phyloP scores from a whole-genome alignment of 352 stramenopile species.

The Pythium aquatile region DNA sequence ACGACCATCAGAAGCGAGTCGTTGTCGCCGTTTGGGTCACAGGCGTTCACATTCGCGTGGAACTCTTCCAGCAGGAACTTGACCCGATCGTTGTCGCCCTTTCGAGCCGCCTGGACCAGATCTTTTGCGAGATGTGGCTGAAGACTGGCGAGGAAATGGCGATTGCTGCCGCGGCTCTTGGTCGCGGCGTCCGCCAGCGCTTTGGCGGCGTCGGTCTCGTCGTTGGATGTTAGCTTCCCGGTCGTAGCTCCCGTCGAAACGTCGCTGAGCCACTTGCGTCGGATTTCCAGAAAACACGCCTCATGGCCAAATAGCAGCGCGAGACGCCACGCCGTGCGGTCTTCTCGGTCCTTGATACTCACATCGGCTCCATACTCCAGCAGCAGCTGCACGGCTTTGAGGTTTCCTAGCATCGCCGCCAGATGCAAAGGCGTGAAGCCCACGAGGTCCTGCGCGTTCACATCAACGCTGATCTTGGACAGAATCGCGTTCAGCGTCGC shows the following conservation, averaged over 20 bases:
- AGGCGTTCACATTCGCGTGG: constrained; percentile 9
- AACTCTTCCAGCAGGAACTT: constrained; percentile 13
- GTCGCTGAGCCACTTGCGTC: constrained; percentile 50
- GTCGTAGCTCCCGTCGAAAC: neutral
- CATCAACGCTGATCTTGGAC: constrained; percentile 29
- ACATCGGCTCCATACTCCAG: constrained; percentile 53
- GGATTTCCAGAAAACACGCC: constrained; percentile 62
- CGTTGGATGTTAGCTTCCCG: neutral
- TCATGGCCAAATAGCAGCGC: constrained; percentile 53
- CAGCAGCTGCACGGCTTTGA: constrained; percentile 38
- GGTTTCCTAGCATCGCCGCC: constrained; percentile 44
- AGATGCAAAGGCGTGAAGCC: constrained; percentile 62
- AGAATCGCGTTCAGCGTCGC: constrained; percentile 34
- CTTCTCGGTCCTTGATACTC: constrained; percentile 35
- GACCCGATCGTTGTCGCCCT: neutral
- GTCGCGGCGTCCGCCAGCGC: constrained; percentile 9
- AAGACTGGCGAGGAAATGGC: neutral
- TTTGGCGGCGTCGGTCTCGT: neutral
- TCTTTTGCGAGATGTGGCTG: constrained; percentile 17
- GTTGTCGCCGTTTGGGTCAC: constrained; percentile 7
- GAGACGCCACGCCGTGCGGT: constrained; percentile 59
- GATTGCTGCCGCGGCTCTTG: constrained; percentile 1
- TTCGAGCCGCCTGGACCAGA: constrained; percentile 1
- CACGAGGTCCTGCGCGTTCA: constrained; percentile 54
- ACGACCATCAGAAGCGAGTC: constrained; percentile 22